phyloP scores from a whole-genome alignment of 305 asterid species.

The Vinca major region DNA sequence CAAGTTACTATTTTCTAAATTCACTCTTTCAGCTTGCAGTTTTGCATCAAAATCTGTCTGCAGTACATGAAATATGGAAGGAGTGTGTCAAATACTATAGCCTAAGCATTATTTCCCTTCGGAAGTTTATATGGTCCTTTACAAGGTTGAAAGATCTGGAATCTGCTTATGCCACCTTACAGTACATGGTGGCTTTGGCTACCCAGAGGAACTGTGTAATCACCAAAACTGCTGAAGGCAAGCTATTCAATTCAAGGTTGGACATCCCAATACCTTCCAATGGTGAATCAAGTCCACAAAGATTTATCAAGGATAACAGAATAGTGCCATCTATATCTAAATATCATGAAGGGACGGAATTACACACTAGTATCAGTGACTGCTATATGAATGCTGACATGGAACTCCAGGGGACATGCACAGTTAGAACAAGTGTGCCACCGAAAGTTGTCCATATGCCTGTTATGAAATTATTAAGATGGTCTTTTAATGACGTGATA shows the following conservation, averaged over 20 bases:
- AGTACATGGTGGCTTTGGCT: slow-evolving; percentile 52
- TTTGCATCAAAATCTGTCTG: slow-evolving; percentile 50
- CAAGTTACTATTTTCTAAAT: slow-evolving; percentile 21
- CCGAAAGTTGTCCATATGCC: slow-evolving; percentile 27
- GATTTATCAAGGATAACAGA: slow-evolving; percentile 17
- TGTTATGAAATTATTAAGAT: slow-evolving; percentile 43
- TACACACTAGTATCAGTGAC: slow-evolving; percentile 14
- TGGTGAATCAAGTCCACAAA: slow-evolving; percentile 21
- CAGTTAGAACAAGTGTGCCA: slow-evolving; percentile 24
- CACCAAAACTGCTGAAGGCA: slow-evolving; percentile 44
- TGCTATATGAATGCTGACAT: slow-evolving; percentile 16
- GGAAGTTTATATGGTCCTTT: slow-evolving; percentile 66
- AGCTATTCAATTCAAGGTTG: slow-evolving; percentile 31
- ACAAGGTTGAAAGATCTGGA: slow-evolving; percentile 61
- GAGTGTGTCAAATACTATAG: slow-evolving; percentile 46
- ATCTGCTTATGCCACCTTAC: slow-evolving; percentile 63
- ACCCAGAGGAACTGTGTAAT: slow-evolving; percentile 25
- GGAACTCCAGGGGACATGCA: slow-evolving; percentile 19
- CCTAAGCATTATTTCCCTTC: slow-evolving; percentile 47
- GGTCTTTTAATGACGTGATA: slow-evolving; percentile 61
- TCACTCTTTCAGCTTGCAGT: slow-evolving; percentile 79
- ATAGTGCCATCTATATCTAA: slow-evolving; percentile 19
- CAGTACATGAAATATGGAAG: slow-evolving; percentile 69
- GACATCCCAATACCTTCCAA: slow-evolving; percentile 57
- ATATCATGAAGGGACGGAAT: slow-evolving; percentile 21